These are phyloP conservation scores for Macrotyloma uniflorum DNA, from an alignment of 306 rosid species.

Conservation along the genomic window DNA sequence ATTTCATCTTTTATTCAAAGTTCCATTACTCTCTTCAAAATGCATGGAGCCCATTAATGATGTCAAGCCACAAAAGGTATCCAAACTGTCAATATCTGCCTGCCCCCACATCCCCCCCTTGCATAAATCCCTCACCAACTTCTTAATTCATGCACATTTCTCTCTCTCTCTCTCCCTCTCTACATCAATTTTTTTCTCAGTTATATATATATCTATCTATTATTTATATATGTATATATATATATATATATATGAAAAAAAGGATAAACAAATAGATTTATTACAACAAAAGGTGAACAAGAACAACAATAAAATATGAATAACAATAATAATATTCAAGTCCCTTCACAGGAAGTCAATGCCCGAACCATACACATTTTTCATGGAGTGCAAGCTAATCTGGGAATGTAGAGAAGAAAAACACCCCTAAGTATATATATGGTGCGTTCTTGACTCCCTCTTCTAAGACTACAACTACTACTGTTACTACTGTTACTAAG, in stretches of 20 bases:
- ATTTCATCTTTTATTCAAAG: slow-evolving; percentile 38
- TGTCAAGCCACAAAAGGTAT: slow-evolving; percentile 49
- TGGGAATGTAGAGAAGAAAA: slow-evolving; percentile 22
- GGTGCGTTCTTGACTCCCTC: slow-evolving; percentile 99
- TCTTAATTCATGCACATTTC: slow-evolving; percentile 19
- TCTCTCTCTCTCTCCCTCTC: neutral
- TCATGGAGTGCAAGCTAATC: slow-evolving; percentile 34
- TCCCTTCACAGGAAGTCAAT: slow-evolving; percentile 80
- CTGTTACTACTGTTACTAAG: neutral
- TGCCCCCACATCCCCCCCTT: slow-evolving; percentile 33
- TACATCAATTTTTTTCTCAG: neutral
- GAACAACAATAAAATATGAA: slow-evolving; percentile 11
- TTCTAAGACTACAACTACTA: slow-evolving; percentile 30
- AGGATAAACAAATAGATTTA: neutral
- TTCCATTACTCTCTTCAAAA: slow-evolving; percentile 34
- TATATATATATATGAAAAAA: neutral
- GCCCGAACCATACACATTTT: slow-evolving; percentile 91
- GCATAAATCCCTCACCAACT: slow-evolving; percentile 40
- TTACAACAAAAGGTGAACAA: slow-evolving; percentile 21
- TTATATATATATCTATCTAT: neutral
- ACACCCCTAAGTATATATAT: slow-evolving; percentile 35
- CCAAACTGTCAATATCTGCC: slow-evolving; percentile 49
- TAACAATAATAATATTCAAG: slow-evolving; percentile 41
- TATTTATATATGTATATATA: too few relatives aligned
- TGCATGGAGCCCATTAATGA: slow-evolving; percentile 55